Evolutionary conservation across 352 stramenopile species (phyloP), one percentile per base, ranked within the genome.

Genomic region (Pythium aristosporum): DNA sequence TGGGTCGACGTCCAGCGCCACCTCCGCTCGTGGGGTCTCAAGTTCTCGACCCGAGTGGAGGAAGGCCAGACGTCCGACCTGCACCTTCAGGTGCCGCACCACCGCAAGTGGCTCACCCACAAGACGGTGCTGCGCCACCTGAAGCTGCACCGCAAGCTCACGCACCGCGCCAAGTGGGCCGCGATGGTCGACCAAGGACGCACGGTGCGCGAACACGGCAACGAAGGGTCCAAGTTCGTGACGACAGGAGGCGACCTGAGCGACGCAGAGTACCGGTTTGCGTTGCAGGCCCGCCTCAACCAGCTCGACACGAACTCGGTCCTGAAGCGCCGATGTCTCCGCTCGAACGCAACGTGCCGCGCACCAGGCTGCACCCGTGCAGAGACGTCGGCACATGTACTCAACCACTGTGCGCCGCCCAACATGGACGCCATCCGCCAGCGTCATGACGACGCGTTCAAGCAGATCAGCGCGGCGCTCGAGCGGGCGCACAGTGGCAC

Each of bases 371-470:
- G 30, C 41, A 57, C 21, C 7, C 30, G 25, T 13, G 11, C 48
- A 41, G 61, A 63, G 46, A 63, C 53, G 13, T 51, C 61, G 25
- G 36, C 52, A 36, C 61, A 68, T 44, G 46, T 63, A 2, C 51
- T 63, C 42, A 61, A 48, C 42, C 57, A 63, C 34, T 57, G 32
- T 23, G 20, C n/a, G n/a, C n/a, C 3, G 15, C 41, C 18, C 12
- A 63, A 53, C 36, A 30, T 46, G 20, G 46, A 48, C 28, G 25
- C 41, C 30, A 56, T 57, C n/a, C 44, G 42, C 21, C 41, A 37
- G 20, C 44, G 57, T 18, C 46, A 63, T n/a, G 57, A 63, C 32
- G 30, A 52, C 25, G 32, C 42, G 1, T 32, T 63, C 34, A 21
- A 46, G 3, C 32, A 54, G 16, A 53, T 63, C 16, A 15, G 18